Evolutionary conservation across 2,329 filamentous ascomycete genomes (phyloP), one percentile per base, ranked within the genome.

Genomic region (Botrytis porri): DNA sequence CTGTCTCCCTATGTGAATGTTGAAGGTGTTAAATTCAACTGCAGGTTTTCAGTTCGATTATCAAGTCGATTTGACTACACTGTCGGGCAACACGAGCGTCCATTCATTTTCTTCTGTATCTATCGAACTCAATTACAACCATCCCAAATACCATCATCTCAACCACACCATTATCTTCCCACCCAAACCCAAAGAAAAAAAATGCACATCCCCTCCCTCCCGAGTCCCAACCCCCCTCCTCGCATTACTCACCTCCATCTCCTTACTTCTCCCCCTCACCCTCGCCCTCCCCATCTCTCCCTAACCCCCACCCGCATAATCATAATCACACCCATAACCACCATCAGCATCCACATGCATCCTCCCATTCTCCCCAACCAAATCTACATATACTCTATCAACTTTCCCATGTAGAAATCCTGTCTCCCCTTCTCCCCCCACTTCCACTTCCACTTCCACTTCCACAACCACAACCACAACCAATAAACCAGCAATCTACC

Each of bases 1-100:
- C 18, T 10, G 2, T 4, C 9, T 32, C 22, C 18, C 2, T 20
- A 1, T 3, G 12, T 6, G 7, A 16, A 4, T 16, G 5, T 41
- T 32, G 2, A 35, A 22, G 18, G 16, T n/a, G 29, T 57, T 8
- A 32, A 5, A 20, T 25, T 20, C 1, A 4, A 7, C 35, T 37
- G 2, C 9, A 1, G n/a, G 16, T 7, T 66, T 54, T 16, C 48
- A 4, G 22, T 25, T 41, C 35, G 25, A 32, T 29, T 10, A 37
- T 67, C 29, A 32, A 41, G 18, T 39, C 29, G 20, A 16, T 41
- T 57, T 22, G n/a, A 8, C 35, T 1, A 57, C 29, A 54, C 9
- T 9, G 9, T 51, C 10, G 3, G 25, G 14, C 22, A 0, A 39
- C 7, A 54, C 35, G 3, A 39, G 12, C 35, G 14, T 22, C 29